Percentiles rank a stretch among this genome's conserved stretches.
These are phyloP conservation scores for Cyberlindnera xishuangbannaensis DNA, from an alignment of 805 yeast genomes.

Conservation along the genomic window DNA sequence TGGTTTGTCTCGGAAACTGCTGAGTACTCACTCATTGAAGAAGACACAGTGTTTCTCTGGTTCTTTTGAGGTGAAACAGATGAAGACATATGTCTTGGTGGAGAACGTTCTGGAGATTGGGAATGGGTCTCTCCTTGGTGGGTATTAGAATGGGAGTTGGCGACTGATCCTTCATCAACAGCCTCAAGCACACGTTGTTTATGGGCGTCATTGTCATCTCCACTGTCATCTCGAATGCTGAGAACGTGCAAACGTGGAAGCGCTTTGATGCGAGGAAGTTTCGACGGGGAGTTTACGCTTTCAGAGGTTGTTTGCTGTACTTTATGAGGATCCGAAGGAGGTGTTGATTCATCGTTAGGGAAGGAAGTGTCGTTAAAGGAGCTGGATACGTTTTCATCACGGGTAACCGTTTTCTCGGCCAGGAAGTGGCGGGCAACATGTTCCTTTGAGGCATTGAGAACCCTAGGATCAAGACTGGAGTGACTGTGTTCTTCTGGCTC, in stretches of 20 bases:
- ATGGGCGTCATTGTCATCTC: slow-evolving; percentile 10
- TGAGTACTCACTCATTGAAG: slow-evolving; percentile 23
- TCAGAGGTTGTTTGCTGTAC: background rate
- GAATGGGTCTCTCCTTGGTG: slow-evolving; percentile 6
- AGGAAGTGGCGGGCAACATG: slow-evolving; percentile 18
- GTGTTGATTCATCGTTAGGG: slow-evolving; percentile 23
- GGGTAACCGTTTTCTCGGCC: slow-evolving; percentile 18
- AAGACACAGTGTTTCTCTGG: slow-evolving; percentile 15
- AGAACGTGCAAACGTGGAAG: slow-evolving; percentile 22
- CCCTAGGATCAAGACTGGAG: background rate
- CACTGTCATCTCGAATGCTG: slow-evolving; percentile 21
- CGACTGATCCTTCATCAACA: slow-evolving; percentile 7
- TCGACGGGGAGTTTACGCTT: slow-evolving; percentile 17
- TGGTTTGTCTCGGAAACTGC: slow-evolving; percentile 12
- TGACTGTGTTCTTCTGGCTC: no score
- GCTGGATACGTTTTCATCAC: slow-evolving; percentile 9
- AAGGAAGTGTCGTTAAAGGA: slow-evolving; percentile 9
- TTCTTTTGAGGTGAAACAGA: slow-evolving; percentile 6
- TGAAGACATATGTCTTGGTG: slow-evolving; percentile 4
- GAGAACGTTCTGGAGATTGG: slow-evolving; percentile 6
- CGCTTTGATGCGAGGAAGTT: slow-evolving; percentile 21
- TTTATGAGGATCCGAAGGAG: slow-evolving; percentile 17
- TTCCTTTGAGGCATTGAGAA: no score
- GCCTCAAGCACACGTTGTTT: slow-evolving; percentile 8
- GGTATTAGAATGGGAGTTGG: slow-evolving; percentile 1